phyloP scores from a whole-genome alignment of 2,329 filamentous ascomycete genomes.

The Arthrobotrys sphaeroides region DNA sequence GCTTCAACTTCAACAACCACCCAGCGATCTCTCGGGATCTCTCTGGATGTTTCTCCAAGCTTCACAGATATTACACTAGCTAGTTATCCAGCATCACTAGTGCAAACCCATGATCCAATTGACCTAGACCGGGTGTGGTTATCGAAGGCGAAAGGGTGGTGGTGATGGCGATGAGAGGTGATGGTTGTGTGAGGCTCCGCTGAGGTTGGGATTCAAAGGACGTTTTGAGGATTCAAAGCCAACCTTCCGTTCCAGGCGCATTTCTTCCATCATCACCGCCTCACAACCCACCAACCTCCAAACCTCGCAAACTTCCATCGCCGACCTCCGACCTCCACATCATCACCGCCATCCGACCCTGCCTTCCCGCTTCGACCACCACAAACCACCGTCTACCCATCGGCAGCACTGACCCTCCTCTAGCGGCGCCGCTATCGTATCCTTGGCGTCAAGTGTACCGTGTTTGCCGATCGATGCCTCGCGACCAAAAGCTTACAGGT shows the following conservation, averaged over 20 bases:
- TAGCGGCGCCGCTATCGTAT: slow-evolving; percentile 11
- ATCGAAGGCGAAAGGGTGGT: not conserved
- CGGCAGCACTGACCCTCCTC: slow-evolving; percentile 7
- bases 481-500: slow-evolving; percentile 43
- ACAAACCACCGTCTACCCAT: slow-evolving; percentile 11
- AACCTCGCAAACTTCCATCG: slow-evolving; percentile 8
- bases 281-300: slow-evolving; percentile 21
- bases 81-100: slow-evolving; percentile 2
- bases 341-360: not conserved
- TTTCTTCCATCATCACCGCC: slow-evolving; percentile 41
- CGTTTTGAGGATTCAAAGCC: slow-evolving; percentile 15
- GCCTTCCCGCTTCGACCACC: slow-evolving; percentile 8
- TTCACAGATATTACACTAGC: slow-evolving; percentile 9
- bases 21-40: not conserved
- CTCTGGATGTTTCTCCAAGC: too few species aligned
- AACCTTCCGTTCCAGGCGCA: slow-evolving; percentile 22
- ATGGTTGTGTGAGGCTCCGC: slow-evolving; percentile 22
- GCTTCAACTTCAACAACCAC: not conserved
- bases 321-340: not conserved
- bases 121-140: not conserved
- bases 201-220: slow-evolving; percentile 3
- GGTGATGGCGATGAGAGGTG: too few species aligned
- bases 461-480: slow-evolving; percentile 54
- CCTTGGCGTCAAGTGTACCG: slow-evolving; percentile 35
- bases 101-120: not conserved